phyloP scores from a whole-genome alignment of 2,329 filamentous ascomycete species.

The Lecanicillium sp. region DNA sequence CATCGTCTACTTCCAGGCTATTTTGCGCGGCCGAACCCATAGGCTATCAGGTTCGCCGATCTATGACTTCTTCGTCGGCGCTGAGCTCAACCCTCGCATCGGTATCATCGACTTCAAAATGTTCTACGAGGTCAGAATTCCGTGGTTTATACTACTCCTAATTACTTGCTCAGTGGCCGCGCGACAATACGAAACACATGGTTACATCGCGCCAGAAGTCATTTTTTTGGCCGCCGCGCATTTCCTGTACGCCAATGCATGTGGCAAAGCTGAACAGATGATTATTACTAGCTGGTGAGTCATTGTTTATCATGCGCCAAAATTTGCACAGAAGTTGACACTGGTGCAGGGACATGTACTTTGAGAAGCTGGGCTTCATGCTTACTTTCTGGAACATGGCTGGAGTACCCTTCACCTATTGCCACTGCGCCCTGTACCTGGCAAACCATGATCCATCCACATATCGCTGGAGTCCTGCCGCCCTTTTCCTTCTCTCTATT shows the following conservation, averaged over 20 bases:
- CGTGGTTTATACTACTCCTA: conserved; percentile 84
- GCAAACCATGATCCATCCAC: conserved; percentile 72
- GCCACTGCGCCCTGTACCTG: conserved; percentile 85
- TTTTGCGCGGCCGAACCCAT: conserved; percentile 73
- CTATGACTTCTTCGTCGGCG: conserved; percentile 89
- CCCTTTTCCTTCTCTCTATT: conserved; percentile 55
- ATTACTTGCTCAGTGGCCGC: conserved; percentile 68
- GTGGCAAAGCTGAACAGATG: conserved; percentile 83
- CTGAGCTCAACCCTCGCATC: conserved; percentile 77
- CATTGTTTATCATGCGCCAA: background rate
- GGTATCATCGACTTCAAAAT: conserved; percentile 85
- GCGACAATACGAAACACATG: conserved; percentile 75
- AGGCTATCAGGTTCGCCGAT: conserved; percentile 76
- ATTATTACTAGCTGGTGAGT: conserved; percentile 69
- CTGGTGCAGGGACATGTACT: conserved; percentile 69
- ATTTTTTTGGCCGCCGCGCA: conserved; percentile 80
- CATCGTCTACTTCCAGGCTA: conserved; percentile 77
- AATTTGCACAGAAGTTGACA: background rate
- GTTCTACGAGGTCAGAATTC: conserved; percentile 89
- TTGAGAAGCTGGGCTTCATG: conserved; percentile 96
- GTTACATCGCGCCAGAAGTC: conserved; percentile 77
- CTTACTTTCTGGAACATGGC: conserved; percentile 96
- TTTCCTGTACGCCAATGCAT: conserved; percentile 86
- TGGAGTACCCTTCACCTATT: conserved; percentile 83
- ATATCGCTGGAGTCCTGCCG: conserved; percentile 68